Percentiles rank a stretch among this genome's conserved stretches.
Evolutionary conservation across 257 asterid genomes (phyloP).

Genomic region (Solanum bukasovii): DNA sequence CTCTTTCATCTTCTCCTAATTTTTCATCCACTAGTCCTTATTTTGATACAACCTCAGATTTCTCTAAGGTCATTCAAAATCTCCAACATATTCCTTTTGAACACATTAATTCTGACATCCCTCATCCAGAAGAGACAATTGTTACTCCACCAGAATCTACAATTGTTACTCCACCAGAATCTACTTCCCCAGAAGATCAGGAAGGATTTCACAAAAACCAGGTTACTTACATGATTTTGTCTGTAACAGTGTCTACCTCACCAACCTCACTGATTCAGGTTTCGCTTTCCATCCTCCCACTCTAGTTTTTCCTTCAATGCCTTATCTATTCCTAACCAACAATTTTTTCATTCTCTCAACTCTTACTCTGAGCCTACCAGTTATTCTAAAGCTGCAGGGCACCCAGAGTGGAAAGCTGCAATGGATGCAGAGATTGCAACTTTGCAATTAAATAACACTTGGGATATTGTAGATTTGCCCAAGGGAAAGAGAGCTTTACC

Average conservation of each 20-base stretch:
- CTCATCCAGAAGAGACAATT: no score
- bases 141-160: no score
- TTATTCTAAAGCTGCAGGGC: not conserved
- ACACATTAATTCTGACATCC: no score
- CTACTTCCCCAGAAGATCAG: not conserved
- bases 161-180: no score
- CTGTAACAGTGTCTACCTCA: not conserved
- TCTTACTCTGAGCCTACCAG: not conserved
- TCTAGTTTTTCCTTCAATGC: no score
- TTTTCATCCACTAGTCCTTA: no score
- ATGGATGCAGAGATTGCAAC: not conserved
- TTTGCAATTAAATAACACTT: not conserved
- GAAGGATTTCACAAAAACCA: not conserved
- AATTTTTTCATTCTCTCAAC: not conserved
- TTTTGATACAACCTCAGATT: no score
- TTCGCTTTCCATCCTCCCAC: not conserved
- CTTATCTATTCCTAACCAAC: not conserved
- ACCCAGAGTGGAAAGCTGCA: not conserved
- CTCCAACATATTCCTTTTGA: no score
- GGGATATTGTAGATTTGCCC: not conserved
- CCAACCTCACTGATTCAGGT: not conserved
- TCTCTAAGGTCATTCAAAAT: no score
- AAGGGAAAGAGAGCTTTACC: not conserved
- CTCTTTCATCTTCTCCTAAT: not conserved
- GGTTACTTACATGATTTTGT: not conserved